Conservation (phyloP, 106 monocot species). For the Dioscorea dumetorum region DNA sequence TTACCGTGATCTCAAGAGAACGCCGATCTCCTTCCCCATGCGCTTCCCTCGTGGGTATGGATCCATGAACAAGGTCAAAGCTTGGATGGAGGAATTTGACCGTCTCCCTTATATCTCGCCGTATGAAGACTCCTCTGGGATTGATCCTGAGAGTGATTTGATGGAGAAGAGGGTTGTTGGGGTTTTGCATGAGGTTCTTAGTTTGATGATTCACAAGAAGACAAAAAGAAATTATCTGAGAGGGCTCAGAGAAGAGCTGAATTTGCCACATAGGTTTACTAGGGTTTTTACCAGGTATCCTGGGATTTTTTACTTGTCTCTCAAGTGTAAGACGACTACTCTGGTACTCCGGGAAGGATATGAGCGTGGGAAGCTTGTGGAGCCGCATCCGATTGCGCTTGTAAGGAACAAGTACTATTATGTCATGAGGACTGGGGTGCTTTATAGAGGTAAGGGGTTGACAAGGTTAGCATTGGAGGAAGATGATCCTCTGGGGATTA, state of each 20-base stretch:
- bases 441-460: conserved; percentile 66
- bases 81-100: conserved; percentile 95
- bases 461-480: conserved; percentile 47
- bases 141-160: conserved; percentile 74
- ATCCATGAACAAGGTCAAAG: conserved; percentile 63
- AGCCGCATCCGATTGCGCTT: conserved; percentile 47
- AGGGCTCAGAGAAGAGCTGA: conserved; percentile 65
- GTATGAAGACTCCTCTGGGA: conserved; percentile 66
- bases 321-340: conserved; percentile 98
- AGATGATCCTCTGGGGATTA: conserved; percentile 11
- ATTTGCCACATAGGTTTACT: conserved; percentile 74
- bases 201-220: conserved; percentile 84
- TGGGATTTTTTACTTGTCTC: conserved; percentile 85
- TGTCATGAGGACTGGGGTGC: conserved; percentile 82
- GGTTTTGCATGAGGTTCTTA: conserved; percentile 80
- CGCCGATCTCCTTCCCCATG: conserved; percentile 48
- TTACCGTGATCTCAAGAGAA: conserved; percentile 39
- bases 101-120: conserved; percentile 87
- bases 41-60: conserved; percentile 74
- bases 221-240: conserved; percentile 83
- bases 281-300: conserved; percentile 88
- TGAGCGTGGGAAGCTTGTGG: conserved; percentile 74
- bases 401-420: conserved; percentile 77
- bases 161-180: conserved; percentile 90
- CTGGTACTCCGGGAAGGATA: conserved; percentile 85